phyloP scores from a whole-genome alignment of 2,329 filamentous ascomycete species.

The Hymenoscyphus occultus region DNA sequence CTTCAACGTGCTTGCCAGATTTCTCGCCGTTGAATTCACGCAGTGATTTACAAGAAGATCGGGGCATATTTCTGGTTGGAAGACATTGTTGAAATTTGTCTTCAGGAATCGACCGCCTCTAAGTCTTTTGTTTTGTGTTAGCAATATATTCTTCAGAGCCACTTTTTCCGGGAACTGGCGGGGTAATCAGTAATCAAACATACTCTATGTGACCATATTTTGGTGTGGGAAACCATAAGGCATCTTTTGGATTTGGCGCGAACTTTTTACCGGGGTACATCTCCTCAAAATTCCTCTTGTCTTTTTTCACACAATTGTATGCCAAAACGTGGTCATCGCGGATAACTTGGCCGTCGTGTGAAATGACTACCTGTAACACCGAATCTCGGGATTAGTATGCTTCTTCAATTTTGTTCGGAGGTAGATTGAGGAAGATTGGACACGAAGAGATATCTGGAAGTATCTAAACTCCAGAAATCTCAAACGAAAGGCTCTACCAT shows the following conservation, averaged over 20 bases:
- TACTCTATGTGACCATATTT: background rate
- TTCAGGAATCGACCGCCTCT: background rate
- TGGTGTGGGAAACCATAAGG: background rate
- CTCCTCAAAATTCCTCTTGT: background rate
- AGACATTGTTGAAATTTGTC: background rate
- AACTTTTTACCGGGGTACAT: background rate
- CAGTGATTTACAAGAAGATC: background rate
- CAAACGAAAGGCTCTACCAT: too few species aligned
- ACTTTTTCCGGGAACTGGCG: background rate
- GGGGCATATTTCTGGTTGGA: background rate
- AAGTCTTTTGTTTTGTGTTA: background rate
- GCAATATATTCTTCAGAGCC: background rate
- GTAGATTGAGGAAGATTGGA: too few species aligned
- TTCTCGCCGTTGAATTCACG: background rate
- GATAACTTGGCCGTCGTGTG: background rate
- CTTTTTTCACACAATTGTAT: background rate
- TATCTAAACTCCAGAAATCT: too few species aligned
- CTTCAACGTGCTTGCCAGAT: background rate
- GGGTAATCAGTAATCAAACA: background rate
- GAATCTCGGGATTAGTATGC: too few species aligned
- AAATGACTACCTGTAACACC: background rate
- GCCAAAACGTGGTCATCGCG: background rate
- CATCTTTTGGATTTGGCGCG: background rate
- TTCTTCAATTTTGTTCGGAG: too few species aligned
- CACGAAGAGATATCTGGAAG: too few species aligned